Base-by-base conservation (phyloP, 495 filamentous ascomycete species). In the Choiromyces venosus region DNA sequence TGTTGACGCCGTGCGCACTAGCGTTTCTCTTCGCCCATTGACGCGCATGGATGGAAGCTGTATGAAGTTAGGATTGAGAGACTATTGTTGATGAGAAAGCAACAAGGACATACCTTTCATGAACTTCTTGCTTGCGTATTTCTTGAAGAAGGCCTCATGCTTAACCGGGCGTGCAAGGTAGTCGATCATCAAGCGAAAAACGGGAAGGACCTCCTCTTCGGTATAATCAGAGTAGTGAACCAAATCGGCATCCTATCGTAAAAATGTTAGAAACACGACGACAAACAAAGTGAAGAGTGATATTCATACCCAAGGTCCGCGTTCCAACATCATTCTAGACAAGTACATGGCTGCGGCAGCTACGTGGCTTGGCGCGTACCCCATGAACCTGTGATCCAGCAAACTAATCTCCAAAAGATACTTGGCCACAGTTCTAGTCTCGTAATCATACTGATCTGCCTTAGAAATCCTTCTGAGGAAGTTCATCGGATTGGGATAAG, bases 401-500 rank as follows among this genome's bases (percentile, higher is more conserved):
- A 97, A 86, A 82, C 93, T 94, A 80, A 99, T 97, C 85, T 99
- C 95, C 87, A 96, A 92, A n/a, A 99, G 87, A 83, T 97, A 99
- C 85, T 99, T 99, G 77, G 92, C 95, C 39, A 99, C 87, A 36
- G 95, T 99, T 75, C 95, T 91, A 44, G 94, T 97, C 83, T 97
- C 92, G 75, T 97, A 96, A 81, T 98, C 93, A 83, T 98, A 98
- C 83, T 93, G 92, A 83, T 98, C 96, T 72, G 95, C 95, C 85
- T 99, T 99, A 61, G 94, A 97, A 83, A 99, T 98, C 72, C 96
- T 90, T 42, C 95, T 91, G 69, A 99, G 88, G 85, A 99, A 99
- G 87, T 99, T 97, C 95, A 99, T 98, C 12, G 95, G 95, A 83
- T 99, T 99, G 39, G 95, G 95, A 80, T 96, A 98, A 85, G 94